These are phyloP conservation scores for Cadophora gregata DNA, from an alignment of 2,329 filamentous ascomycete genomes.

Conservation along the genomic window DNA sequence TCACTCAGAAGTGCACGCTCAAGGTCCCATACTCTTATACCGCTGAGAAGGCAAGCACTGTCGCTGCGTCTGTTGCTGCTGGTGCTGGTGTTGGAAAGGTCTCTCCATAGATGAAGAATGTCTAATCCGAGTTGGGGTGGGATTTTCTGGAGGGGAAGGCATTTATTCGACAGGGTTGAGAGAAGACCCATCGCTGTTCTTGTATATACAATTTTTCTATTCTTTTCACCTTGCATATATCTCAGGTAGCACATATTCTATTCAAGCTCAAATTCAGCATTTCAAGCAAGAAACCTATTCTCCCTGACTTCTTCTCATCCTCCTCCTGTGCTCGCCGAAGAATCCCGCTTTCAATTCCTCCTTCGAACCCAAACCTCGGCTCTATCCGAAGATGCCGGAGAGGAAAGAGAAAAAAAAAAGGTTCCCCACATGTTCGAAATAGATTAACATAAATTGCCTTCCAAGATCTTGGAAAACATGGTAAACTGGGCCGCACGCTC, in stretches of 20 bases:
- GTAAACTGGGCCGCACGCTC: not conserved
- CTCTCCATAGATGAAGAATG: constrained; percentile 6
- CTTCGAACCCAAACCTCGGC: not conserved
- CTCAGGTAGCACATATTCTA: constrained; percentile 9
- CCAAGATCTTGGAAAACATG: not conserved
- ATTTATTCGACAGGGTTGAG: not conserved
- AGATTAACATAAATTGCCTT: not conserved
- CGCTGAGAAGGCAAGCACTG: constrained; percentile 6
- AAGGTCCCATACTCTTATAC: constrained; percentile 21
- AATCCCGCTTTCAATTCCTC: no score
- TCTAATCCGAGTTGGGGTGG: not conserved
- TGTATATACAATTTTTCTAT: constrained; percentile 16
- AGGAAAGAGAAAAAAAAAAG: no score
- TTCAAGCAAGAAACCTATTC: not conserved
- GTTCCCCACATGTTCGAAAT: not conserved
- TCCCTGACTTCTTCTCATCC: not conserved
- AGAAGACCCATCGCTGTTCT: constrained; percentile 2
- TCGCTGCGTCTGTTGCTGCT: constrained; percentile 12
- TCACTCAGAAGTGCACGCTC: constrained; percentile 19
- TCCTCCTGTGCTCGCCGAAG: not conserved
- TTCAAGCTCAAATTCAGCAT: constrained; percentile 4
- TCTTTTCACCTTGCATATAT: constrained; percentile 11
- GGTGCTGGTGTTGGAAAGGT: constrained; percentile 16
- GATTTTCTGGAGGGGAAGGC: not conserved
- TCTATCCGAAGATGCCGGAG: not conserved